Evolutionary conservation across 2,329 filamentous ascomycete genomes (phyloP).

Genomic region (Trichophyton schoenleinii): DNA sequence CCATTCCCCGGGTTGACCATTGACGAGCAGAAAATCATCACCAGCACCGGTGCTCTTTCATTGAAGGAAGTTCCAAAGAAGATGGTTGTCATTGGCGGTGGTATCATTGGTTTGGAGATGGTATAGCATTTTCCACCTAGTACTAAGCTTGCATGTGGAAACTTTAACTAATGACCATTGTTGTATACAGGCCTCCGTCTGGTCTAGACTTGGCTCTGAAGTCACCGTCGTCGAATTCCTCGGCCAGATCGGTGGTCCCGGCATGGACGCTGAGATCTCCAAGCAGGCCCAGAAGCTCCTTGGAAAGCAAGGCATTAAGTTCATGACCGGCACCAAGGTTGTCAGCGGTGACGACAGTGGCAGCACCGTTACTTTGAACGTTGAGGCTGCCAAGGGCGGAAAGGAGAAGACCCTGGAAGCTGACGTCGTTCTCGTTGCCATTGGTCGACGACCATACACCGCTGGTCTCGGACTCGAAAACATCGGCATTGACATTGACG

Average conservation of each 20-base stretch:
- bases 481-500: constrained; percentile 70
- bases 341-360: constrained; percentile 67
- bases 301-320: constrained; percentile 92
- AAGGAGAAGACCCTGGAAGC: constrained; percentile 87
- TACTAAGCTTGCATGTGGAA: not conserved
- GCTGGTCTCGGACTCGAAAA: constrained; percentile 84
- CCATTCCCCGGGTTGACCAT: constrained; percentile 93
- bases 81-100: constrained; percentile 93
- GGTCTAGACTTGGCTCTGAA: constrained; percentile 84
- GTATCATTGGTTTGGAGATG: constrained; percentile 99
- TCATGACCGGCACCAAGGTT: constrained; percentile 97
- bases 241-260: constrained; percentile 88
- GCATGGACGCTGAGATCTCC: constrained; percentile 90
- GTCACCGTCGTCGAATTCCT: constrained; percentile 97
- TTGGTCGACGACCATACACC: constrained; percentile 92
- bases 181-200: constrained; percentile 58
- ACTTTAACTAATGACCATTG: constrained; percentile 5
- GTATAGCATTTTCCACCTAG: constrained; percentile 29
- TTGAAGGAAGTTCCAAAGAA: constrained; percentile 86
- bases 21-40: constrained; percentile 94
- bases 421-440: constrained; percentile 91
- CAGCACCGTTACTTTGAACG: constrained; percentile 64
- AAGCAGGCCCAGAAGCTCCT: constrained; percentile 88
- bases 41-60: constrained; percentile 86
- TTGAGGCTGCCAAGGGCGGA: constrained; percentile 90